Conservation (phyloP, 1,284 basidiomycete species). For the Schizophyllum commune region DNA sequence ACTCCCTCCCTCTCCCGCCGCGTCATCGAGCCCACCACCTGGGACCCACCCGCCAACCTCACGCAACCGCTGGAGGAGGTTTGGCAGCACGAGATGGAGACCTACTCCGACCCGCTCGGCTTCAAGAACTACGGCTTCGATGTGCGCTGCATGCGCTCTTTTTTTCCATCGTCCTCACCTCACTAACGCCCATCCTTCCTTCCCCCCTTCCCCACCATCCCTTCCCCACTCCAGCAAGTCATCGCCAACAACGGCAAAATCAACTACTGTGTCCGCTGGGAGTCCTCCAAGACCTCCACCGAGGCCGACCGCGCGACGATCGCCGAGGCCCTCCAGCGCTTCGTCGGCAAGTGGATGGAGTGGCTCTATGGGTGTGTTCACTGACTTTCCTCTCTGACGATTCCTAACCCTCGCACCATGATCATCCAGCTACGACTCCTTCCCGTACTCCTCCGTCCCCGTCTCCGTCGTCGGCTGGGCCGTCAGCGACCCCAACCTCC, state of each 20-base stretch:
- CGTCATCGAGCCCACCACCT: constrained; percentile 2
- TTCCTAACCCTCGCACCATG: no score
- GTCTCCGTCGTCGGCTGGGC: constrained; percentile 9
- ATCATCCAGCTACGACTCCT: constrained; percentile 3
- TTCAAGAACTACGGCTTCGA: constrained; percentile 11
- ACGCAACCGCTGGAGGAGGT: constrained; percentile 7
- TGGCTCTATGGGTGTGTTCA: constrained; percentile 1
- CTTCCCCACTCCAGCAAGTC: no score
- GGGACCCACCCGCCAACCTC: constrained; percentile 9
- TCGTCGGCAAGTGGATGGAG: constrained; percentile 8
- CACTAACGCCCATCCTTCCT: no score
- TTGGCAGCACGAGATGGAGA: constrained; percentile 6
- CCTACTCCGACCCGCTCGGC: constrained; percentile 3
- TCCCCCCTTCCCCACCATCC: no score
- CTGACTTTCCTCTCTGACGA: no score
- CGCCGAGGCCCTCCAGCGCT: constrained; percentile 3
- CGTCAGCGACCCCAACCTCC: constrained; percentile 2
- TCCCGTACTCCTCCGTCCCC: constrained; percentile 7
- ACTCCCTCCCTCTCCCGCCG: not conserved
- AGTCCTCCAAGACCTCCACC: constrained; percentile 1
- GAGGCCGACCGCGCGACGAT: constrained; percentile 5
- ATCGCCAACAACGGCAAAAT: constrained; percentile 7
- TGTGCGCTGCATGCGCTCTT: not conserved
- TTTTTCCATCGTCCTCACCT: not conserved
- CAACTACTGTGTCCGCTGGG: constrained; percentile 11